Percentiles rank a stretch among this genome's conserved stretches.
Evolutionary conservation across 2,329 filamentous ascomycete species (phyloP).

Genomic region (Davidsoniella eucalypti): DNA sequence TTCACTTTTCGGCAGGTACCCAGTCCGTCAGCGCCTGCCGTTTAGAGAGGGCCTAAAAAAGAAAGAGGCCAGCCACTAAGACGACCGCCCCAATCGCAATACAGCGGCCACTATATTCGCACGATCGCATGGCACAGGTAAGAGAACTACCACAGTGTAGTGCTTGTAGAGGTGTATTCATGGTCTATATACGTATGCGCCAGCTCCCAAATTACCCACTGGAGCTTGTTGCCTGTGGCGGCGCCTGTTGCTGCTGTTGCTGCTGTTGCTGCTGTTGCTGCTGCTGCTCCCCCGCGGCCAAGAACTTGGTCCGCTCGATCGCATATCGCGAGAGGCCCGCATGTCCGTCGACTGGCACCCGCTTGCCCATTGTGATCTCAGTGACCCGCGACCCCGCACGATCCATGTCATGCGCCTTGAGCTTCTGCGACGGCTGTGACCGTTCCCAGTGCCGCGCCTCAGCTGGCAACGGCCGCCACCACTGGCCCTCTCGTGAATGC

Average conservation of each 20-base stretch:
- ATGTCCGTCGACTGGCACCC: conserved; percentile 6
- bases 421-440: conserved; percentile 4
- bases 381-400: conserved; percentile 7
- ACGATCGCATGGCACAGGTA: not conserved
- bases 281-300: not conserved
- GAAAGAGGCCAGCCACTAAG: not conserved
- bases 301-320: conserved; percentile 1
- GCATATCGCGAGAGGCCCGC: conserved; percentile 10
- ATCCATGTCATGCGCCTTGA: conserved; percentile 1
- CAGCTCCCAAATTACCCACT: not conserved
- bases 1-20: not conserved
- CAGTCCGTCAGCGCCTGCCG: no score
- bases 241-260: no score
- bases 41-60: no score
- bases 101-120: not conserved
- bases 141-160: no score
- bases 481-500: conserved; percentile 43
- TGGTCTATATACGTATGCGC: not conserved
- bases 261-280: no score
- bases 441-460: conserved; percentile 53
- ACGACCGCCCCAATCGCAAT: not conserved
- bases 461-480: conserved; percentile 54
- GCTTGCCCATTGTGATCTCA: conserved; percentile 6
- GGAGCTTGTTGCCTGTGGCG: no score
- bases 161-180: not conserved